Percentiles rank a stretch among this genome's conserved stretches.
These are phyloP conservation scores for Colletotrichum cordylinicola DNA, from an alignment of 2,329 filamentous ascomycete genomes.

Conservation along the genomic window DNA sequence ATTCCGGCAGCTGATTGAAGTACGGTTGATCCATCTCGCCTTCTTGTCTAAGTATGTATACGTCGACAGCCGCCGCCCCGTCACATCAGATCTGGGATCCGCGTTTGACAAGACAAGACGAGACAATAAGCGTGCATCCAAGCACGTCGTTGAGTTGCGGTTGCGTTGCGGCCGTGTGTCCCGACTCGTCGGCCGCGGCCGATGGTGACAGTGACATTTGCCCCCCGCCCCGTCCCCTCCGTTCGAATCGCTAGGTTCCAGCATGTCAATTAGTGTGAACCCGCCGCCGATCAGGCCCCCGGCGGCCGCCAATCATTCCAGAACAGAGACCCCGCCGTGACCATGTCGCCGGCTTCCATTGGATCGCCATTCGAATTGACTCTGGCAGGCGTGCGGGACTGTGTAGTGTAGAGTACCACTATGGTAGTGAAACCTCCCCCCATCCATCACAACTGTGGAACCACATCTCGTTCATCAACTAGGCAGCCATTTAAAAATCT, in stretches of 20 bases:
- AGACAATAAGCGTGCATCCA: neutral
- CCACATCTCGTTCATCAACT: neutral
- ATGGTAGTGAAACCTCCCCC: neutral
- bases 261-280: neutral
- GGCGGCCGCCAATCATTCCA: neutral
- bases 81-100: constrained; percentile 4
- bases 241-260: neutral
- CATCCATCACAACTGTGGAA: neutral
- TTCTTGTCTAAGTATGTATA: neutral
- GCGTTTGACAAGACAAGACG: neutral
- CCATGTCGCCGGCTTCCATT: neutral
- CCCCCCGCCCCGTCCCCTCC: neutral
- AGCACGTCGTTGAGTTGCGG: neutral
- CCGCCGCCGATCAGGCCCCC: constrained; percentile 7
- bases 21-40: neutral
- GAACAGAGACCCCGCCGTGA: neutral
- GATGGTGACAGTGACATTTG: neutral
- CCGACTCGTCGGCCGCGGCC: constrained; percentile 4
- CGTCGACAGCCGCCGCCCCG: neutral
- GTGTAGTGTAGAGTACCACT: neutral
- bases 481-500: constrained; percentile 16
- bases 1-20: neutral
- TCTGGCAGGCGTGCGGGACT: neutral
- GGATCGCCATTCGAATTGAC: neutral
- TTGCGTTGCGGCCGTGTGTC: neutral